Base-by-base conservation (phyloP, 2,329 filamentous ascomycete genomes). In the Coniella lustricola region DNA sequence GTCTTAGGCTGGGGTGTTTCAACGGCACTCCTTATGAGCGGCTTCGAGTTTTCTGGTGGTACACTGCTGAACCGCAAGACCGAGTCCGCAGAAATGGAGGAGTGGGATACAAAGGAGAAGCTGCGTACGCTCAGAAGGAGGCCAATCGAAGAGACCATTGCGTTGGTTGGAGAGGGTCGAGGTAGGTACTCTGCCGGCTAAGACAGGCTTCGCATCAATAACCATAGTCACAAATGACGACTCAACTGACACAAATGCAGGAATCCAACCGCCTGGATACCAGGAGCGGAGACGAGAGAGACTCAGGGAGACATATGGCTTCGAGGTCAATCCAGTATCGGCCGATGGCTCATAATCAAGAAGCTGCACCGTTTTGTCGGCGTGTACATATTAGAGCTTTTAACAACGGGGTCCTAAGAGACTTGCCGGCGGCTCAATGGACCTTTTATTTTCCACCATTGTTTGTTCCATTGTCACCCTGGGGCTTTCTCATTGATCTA, bases 291-390 rank as follows among this genome's bases (percentile, higher is more conserved):
- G 90, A 66, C 80, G 81, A 57, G 75, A 90, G 71, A 79, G 87
- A 59, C 77, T 96, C 66, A 84, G 87, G 77, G 84, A 89, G 69
- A 87, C 83, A 67, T 95, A 95, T 62, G 89, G 90, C 51, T 80
- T 94, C 61, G 89, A 95, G 56, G 82, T 95, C 62, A 79, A 84
- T 61, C 77, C 82, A 48, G 79, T 84, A 56, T 76, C 67, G 50
- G 73, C 76, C 37, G 70, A 79, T 37, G 48, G 39, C 39, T 42
- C 40, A 47, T 53, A 29, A 29, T 29, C 25, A 29, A 29, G 46
- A 55, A 60, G 60, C 43, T 33, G 21, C 25, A 18, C 9, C 40
- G 44, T 43, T 33, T n/a, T 37, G 29, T 33, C 29, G 48, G 41
- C 25, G 12, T 55, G 54, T 55, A 55, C 44, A 55, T 54, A 52